A percentile compares a stretch with the other conserved stretches of the same genome.
Evolutionary conservation across 1,139 yeast genomes (phyloP).

Genomic region (Yamadazyma sp.): DNA sequence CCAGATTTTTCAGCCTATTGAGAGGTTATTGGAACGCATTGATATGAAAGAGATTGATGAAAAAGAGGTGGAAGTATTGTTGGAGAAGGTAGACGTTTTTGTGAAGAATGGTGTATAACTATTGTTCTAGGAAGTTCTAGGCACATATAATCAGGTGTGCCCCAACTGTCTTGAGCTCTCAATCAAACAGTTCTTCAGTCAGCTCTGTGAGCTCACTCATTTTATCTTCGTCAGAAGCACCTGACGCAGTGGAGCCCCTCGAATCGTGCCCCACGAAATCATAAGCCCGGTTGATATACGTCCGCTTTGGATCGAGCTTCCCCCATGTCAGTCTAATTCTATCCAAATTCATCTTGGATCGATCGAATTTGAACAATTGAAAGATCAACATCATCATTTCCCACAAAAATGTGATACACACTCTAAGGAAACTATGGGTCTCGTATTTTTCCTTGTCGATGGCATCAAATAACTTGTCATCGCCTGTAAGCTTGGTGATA

Average conservation of each 20-base stretch:
- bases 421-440: conserved; percentile 17
- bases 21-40: conserved; percentile 8
- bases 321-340: conserved; percentile 45
- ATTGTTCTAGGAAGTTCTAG: no score
- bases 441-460: conserved; percentile 7
- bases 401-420: conserved; percentile 28
- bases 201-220: no score
- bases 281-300: conserved; percentile 39
- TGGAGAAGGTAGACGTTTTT: conserved; percentile 20
- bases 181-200: no score
- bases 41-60: conserved; percentile 4
- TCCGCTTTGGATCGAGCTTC: conserved; percentile 46
- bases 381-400: conserved; percentile 32
- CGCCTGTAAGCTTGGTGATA: conserved; percentile 26
- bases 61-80: conserved; percentile 20
- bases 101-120: background rate
- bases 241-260: background rate
- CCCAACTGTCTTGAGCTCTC: no score
- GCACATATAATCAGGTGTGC: no score
- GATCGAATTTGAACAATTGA: conserved; percentile 35
- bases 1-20: conserved; percentile 13
- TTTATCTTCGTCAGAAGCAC: no score
- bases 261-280: conserved; percentile 31
- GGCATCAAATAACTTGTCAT: conserved; percentile 1
- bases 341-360: conserved; percentile 45